A percentile compares a stretch with the other conserved stretches of the same genome.
These are phyloP conservation scores for Penicillium glabrum DNA, from an alignment of 2,329 filamentous ascomycete genomes.

Conservation along the genomic window DNA sequence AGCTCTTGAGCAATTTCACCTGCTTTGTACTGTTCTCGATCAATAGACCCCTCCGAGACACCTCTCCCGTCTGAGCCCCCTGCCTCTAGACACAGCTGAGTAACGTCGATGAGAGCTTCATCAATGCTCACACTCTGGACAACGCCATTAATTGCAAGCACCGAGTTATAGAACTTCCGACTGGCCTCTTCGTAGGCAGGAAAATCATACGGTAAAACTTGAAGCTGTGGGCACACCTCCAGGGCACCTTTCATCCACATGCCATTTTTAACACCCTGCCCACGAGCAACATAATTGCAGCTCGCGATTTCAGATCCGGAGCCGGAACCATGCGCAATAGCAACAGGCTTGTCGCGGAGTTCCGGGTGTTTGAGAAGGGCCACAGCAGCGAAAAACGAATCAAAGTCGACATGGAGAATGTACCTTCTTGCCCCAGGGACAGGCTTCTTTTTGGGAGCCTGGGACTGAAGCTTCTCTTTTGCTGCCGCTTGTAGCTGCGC, in stretches of 20 bases:
- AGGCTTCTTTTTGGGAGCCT: conserved; percentile 52
- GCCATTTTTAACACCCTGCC: conserved; percentile 88
- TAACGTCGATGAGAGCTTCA: conserved; percentile 86
- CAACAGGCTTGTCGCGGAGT: conserved; percentile 74
- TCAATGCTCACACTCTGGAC: conserved; percentile 98
- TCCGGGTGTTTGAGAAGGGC: conserved; percentile 78
- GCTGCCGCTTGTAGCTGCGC: conserved; percentile 80
- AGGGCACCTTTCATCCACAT: conserved; percentile 98
- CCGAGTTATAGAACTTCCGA: conserved; percentile 78
- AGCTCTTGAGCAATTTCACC: conserved; percentile 68
- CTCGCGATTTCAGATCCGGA: conserved; percentile 92
- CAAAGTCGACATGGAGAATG: conserved; percentile 94
- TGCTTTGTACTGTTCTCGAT: conserved; percentile 76
- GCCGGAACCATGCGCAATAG: conserved; percentile 83
- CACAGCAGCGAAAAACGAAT: conserved; percentile 96
- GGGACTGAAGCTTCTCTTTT: conserved; percentile 60
- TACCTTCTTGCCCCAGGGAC: conserved; percentile 70
- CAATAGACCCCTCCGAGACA: conserved; percentile 66
- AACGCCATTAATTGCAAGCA: conserved; percentile 74
- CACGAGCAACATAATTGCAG: conserved; percentile 89
- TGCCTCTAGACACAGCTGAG: conserved; percentile 64
- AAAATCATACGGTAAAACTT: conserved; percentile 94
- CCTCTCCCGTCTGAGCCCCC: conserved; percentile 66
- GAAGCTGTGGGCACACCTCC: conserved; percentile 79
- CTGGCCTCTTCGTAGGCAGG: conserved; percentile 92